These are phyloP conservation scores for Termitomyces sp. DNA, from an alignment of 768 basidiomycete genomes.

Conservation along the genomic window DNA sequence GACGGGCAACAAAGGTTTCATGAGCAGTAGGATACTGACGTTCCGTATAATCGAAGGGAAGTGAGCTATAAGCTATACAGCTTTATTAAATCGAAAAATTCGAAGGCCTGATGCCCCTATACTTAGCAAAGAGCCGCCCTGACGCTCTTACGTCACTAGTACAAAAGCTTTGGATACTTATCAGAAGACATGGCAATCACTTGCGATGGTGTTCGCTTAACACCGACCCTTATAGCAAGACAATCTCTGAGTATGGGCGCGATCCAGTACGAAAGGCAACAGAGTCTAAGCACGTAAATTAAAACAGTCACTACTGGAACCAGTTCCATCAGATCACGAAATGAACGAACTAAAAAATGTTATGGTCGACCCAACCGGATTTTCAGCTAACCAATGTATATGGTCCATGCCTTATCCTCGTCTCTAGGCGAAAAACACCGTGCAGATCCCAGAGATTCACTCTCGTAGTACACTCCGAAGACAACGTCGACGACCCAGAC, in stretches of 20 bases:
- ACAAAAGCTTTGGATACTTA: background rate
- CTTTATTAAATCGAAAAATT: background rate
- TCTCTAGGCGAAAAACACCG: background rate
- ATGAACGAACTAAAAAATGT: background rate
- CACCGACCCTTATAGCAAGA: background rate
- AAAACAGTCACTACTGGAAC: background rate
- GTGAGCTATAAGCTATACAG: background rate
- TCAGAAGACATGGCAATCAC: background rate
- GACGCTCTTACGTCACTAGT: background rate
- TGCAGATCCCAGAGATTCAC: background rate
- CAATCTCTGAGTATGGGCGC: background rate
- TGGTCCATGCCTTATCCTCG: background rate
- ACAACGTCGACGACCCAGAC: background rate
- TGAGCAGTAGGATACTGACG: background rate
- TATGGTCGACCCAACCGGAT: background rate
- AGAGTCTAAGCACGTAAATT: background rate
- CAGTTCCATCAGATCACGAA: background rate
- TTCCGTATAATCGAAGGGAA: background rate
- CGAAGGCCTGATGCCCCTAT: background rate
- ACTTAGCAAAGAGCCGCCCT: background rate
- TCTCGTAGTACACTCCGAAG: background rate
- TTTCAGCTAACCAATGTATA: background rate
- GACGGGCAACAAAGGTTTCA: constrained; percentile 4
- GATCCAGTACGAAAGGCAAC: background rate
- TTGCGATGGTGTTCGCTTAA: background rate